Evolutionary conservation across 2,329 filamentous ascomycete genomes (phyloP), one percentile per base, ranked within the genome.

Genomic region (Fusarium armeniacum): DNA sequence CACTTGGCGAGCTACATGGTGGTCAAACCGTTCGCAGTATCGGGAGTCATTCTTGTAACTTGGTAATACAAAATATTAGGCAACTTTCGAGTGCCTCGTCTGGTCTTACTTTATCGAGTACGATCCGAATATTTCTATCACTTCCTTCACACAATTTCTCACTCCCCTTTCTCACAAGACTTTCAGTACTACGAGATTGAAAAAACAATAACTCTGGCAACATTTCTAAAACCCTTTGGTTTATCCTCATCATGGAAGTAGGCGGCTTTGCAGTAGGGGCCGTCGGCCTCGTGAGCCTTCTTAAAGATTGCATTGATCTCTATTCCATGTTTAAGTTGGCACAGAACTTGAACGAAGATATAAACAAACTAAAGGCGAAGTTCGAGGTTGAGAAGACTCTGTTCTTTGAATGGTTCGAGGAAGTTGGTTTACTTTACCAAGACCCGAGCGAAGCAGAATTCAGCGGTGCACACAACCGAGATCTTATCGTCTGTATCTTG

Each of bases 291-390:
- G 10, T 20, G 6, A 46, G 33, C 5, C 16, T 60, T 0, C 13
- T 47, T 10, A 58, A 58, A 5, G 33, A 60, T 1, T 47, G 52
- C 1, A 6, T 30, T 2, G 28, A 58, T 11, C 41, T 58, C 0
- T 58, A 58, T 0, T 58, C 57, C 0, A 41, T 60, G 57, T 40
- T 60, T 6, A 30, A 3, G 4, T 32, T 24, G 22, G 56, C 56
- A 0, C n/a, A 9, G 0, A 9, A n/a, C n/a, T n/a, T n/a, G n/a
- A n/a, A n/a, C n/a, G n/a, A n/a, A n/a, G n/a, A n/a, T n/a, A n/a
- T n/a, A n/a, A n/a, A n/a, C n/a, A n/a, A n/a, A n/a, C n/a, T 44
- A 0, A 10, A 44, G 1, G 44, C 15, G 0, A 55, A 55, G 15
- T 28, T 58, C 0, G 49, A 58, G 8, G 4, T 44, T 0, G 38